phyloP scores from a whole-genome alignment of 768 basidiomycete species.

The Favolaschia claudopus region DNA sequence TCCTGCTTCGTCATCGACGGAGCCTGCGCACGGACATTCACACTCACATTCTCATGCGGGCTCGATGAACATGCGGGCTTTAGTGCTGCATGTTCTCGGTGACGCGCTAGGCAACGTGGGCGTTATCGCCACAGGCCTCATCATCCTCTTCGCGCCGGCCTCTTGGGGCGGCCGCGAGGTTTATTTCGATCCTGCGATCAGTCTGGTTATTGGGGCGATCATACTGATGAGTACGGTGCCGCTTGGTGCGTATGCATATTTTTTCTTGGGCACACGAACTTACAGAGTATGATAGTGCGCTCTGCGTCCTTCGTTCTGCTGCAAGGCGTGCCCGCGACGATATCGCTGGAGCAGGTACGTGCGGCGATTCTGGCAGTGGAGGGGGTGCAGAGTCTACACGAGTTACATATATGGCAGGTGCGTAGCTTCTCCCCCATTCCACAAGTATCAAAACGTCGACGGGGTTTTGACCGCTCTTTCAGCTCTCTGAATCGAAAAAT shows the following conservation, averaged over 20 bases:
- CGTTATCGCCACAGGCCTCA: slow-evolving; percentile 92
- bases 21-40: slow-evolving; percentile 35
- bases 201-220: slow-evolving; percentile 92
- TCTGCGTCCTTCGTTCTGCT: slow-evolving; percentile 94
- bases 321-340: slow-evolving; percentile 90
- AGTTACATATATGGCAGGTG: slow-evolving; percentile 93
- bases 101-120: slow-evolving; percentile 98
- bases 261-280: background rate
- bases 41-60: slow-evolving; percentile 59
- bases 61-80: slow-evolving; percentile 98
- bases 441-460: background rate
- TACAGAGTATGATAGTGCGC: slow-evolving; percentile 62
- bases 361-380: slow-evolving; percentile 81
- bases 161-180: slow-evolving; percentile 85
- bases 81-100: slow-evolving; percentile 93
- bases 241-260: slow-evolving; percentile 60
- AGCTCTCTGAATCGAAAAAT: slow-evolving; percentile 89
- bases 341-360: slow-evolving; percentile 90
- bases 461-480: background rate
- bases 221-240: slow-evolving; percentile 97
- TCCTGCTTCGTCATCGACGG: slow-evolving; percentile 30
- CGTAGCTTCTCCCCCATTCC: background rate
- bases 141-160: slow-evolving; percentile 95
- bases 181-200: slow-evolving; percentile 94
- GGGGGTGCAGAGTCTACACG: slow-evolving; percentile 89